Percentiles rank a stretch among this genome's conserved stretches.
phyloP scores from a whole-genome alignment of 2,329 filamentous ascomycete genomes.

The Alternaria sp. region DNA sequence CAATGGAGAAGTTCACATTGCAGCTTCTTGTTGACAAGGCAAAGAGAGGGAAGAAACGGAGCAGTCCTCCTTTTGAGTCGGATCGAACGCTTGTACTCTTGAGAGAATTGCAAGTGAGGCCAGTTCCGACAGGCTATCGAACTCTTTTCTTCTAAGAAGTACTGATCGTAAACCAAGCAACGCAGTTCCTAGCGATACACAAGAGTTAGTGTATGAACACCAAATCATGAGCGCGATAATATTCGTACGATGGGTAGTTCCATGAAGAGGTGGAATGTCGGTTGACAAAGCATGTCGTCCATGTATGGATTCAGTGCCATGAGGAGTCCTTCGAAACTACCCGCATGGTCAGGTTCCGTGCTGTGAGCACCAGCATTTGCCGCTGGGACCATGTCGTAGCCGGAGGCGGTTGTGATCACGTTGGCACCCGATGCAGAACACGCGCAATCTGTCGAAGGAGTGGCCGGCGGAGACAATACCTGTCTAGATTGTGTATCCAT shows the following conservation, averaged over 20 bases:
- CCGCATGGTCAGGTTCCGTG: background rate
- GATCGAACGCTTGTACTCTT: background rate
- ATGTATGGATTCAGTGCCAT: slow-evolving; percentile 2
- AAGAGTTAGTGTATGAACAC: background rate
- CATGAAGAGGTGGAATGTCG: slow-evolving; percentile 5
- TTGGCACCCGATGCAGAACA: background rate
- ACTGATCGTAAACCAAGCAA: slow-evolving; percentile 10
- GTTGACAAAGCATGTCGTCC: background rate
- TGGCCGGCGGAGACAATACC: background rate
- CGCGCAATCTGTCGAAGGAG: background rate
- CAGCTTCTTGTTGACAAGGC: slow-evolving; percentile 2
- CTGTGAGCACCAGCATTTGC: background rate
- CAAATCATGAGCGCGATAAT: background rate
- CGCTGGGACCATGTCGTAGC: background rate
- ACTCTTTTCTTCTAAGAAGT: slow-evolving; percentile 11
- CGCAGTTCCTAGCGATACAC: background rate
- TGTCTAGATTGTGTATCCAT: background rate
- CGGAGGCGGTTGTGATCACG: background rate
- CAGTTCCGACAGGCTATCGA: slow-evolving; percentile 2
- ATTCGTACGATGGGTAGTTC: background rate
- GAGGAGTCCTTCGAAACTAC: background rate
- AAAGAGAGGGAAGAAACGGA: slow-evolving; percentile 6
- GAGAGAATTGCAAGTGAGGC: background rate
- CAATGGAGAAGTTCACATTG: background rate
- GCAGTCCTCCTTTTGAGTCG: background rate